These are phyloP conservation scores for Backusella tuberculispora DNA, from an alignment of 192 early-diverging fungal species.

Conservation along the genomic window DNA sequence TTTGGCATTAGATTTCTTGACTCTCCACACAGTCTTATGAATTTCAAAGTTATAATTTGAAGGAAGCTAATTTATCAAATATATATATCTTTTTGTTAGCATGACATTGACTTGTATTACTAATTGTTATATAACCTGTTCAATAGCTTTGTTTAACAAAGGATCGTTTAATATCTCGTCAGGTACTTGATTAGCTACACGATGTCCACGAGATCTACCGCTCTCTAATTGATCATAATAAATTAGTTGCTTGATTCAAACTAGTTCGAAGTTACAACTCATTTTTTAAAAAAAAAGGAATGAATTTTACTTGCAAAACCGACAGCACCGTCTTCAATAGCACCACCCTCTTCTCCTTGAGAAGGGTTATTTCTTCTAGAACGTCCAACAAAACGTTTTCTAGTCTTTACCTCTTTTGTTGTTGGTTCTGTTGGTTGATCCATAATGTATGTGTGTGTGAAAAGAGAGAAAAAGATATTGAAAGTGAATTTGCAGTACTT, in stretches of 20 bases:
- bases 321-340: conserved; percentile 56
- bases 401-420: conserved; percentile 41
- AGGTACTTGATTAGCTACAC: conserved; percentile 81
- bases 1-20: conserved; percentile 71
- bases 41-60: conserved; percentile 99
- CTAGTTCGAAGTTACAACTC: too few relatives aligned
- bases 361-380: conserved; percentile 30
- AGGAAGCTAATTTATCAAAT: conserved; percentile 60
- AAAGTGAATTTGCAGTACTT: neutral
- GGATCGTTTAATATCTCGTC: conserved; percentile 81
- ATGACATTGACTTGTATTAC: neutral
- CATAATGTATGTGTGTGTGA: conserved; percentile 21
- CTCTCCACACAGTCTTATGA: conserved; percentile 93
- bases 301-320: conserved; percentile 42
- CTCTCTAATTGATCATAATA: conserved; percentile 16
- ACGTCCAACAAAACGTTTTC: conserved; percentile 56
- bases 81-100: neutral
- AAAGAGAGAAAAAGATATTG: neutral
- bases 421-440: conserved; percentile 12
- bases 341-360: conserved; percentile 26
- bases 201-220: conserved; percentile 28
- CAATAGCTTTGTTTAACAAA: conserved; percentile 83
- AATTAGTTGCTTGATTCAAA: too few relatives aligned
- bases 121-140: conserved; percentile 47
- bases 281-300: too few relatives aligned